Conservation (phyloP, 2,329 filamentous ascomycete genomes). For the Coniochaeta prunicola region DNA sequence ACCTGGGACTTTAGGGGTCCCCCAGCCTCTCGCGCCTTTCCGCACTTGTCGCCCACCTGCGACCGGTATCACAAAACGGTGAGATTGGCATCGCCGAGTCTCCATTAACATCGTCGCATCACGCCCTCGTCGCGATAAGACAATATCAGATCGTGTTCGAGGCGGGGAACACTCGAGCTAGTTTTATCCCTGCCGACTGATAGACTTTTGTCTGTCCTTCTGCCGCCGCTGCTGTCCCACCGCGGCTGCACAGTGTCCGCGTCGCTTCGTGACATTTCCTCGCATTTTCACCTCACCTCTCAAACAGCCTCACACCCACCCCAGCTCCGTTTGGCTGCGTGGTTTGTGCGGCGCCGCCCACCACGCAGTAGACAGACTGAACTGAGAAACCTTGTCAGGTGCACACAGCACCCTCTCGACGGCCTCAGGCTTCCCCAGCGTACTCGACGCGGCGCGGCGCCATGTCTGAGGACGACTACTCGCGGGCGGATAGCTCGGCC, state of each 20-base stretch:
- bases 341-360: not conserved
- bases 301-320: no score
- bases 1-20: conserved; percentile 5
- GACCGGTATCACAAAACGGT: conserved; percentile 14
- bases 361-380: no score
- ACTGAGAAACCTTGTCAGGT: not conserved
- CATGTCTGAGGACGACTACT: conserved; percentile 26
- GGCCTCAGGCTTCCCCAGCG: not conserved
- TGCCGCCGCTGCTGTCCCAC: not conserved
- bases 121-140: not conserved
- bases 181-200: not conserved
- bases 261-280: not conserved
- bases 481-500: conserved; percentile 7
- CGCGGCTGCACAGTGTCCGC: not conserved
- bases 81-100: not conserved
- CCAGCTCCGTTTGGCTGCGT: not conserved
- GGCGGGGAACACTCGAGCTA: no score
- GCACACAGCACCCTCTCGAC: not conserved
- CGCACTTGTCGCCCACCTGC: conserved; percentile 4
- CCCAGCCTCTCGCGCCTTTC: conserved; percentile 9
- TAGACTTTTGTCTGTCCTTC: not conserved
- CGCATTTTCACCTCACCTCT: not conserved
- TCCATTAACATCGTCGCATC: not conserved
- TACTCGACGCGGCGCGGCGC: not conserved
- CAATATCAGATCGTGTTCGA: not conserved